A percentile compares a stretch with the other conserved stretches of the same genome.
Conservation (phyloP, 805 yeast species). For the Kuraishia molischiana region DNA sequence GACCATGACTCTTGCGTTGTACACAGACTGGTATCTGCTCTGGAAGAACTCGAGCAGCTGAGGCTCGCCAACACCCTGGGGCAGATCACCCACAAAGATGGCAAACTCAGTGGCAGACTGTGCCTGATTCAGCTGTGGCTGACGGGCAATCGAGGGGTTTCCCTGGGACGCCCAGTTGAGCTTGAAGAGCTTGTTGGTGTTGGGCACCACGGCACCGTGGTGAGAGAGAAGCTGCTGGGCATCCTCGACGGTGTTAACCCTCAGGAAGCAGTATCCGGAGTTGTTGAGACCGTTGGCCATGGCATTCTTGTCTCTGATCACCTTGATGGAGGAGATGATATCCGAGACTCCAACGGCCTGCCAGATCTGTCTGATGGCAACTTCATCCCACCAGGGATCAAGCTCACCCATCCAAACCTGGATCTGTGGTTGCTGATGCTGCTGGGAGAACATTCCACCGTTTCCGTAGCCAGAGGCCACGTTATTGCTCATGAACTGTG, state of each 20-base stretch:
- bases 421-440: constrained; percentile 9
- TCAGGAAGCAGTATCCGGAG: constrained; percentile 77
- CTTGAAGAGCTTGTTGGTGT: constrained; percentile 48
- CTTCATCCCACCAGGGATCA: constrained; percentile 79
- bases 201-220: constrained; percentile 66
- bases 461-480: not conserved
- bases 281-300: constrained; percentile 25
- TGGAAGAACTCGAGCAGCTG: constrained; percentile 57
- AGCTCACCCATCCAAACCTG: constrained; percentile 88
- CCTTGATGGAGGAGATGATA: constrained; percentile 40
- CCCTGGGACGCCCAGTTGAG: constrained; percentile 67
- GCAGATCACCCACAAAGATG: constrained; percentile 79
- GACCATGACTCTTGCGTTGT: constrained; percentile 68
- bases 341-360: constrained; percentile 19
- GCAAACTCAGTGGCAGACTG: constrained; percentile 36
- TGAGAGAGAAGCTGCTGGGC: constrained; percentile 55
- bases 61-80: constrained; percentile 62
- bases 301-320: constrained; percentile 56
- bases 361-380: constrained; percentile 61
- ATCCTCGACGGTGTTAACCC: constrained; percentile 49
- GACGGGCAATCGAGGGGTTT: constrained; percentile 6
- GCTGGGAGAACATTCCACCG: not conserved
- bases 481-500: not conserved
- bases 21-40: constrained; percentile 59
- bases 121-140: constrained; percentile 1